These are phyloP conservation scores for Kuraishia piskuri DNA, from an alignment of 805 yeast species.

Conservation along the genomic window DNA sequence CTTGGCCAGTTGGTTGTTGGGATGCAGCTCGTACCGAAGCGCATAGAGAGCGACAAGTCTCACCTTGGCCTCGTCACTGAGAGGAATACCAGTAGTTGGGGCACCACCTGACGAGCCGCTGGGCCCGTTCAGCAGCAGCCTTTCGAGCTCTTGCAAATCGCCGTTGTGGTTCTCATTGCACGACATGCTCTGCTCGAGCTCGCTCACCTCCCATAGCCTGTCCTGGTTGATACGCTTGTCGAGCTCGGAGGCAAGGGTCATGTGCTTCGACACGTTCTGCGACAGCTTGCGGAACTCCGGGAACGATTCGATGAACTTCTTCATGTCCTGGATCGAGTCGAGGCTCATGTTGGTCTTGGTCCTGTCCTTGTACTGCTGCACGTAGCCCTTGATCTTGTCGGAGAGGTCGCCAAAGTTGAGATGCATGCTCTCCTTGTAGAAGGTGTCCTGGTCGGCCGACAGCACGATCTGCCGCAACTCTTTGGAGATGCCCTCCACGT, in stretches of 20 bases:
- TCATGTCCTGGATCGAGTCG: slow-evolving; percentile 81
- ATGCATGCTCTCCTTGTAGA: slow-evolving; percentile 74
- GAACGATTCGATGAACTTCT: slow-evolving; percentile 80
- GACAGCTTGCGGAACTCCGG: slow-evolving; percentile 91
- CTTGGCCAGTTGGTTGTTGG: slow-evolving; percentile 31
- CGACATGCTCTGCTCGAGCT: slow-evolving; percentile 79
- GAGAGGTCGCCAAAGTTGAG: slow-evolving; percentile 93
- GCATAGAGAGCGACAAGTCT: slow-evolving; percentile 70
- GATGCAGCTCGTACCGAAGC: slow-evolving; percentile 52
- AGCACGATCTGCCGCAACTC: slow-evolving; percentile 57
- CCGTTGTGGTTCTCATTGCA: slow-evolving; percentile 47
- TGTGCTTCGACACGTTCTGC: slow-evolving; percentile 85
- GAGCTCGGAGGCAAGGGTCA: slow-evolving; percentile 80
- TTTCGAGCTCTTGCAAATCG: slow-evolving; percentile 50
- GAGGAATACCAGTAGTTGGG: slow-evolving; percentile 18
- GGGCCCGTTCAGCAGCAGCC: slow-evolving; percentile 33
- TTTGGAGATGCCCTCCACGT: slow-evolving; percentile 44
- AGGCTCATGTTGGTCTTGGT: slow-evolving; percentile 62
- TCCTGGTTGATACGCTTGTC: slow-evolving; percentile 59
- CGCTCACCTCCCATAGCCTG: slow-evolving; percentile 78
- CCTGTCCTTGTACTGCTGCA: slow-evolving; percentile 69
- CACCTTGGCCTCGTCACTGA: slow-evolving; percentile 51
- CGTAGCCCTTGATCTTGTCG: slow-evolving; percentile 77
- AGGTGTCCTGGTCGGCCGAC: slow-evolving; percentile 63
- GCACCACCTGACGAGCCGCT: neutral